Base-by-base conservation (phyloP, 2,329 filamentous ascomycete species). In the Penicillium sp. region DNA sequence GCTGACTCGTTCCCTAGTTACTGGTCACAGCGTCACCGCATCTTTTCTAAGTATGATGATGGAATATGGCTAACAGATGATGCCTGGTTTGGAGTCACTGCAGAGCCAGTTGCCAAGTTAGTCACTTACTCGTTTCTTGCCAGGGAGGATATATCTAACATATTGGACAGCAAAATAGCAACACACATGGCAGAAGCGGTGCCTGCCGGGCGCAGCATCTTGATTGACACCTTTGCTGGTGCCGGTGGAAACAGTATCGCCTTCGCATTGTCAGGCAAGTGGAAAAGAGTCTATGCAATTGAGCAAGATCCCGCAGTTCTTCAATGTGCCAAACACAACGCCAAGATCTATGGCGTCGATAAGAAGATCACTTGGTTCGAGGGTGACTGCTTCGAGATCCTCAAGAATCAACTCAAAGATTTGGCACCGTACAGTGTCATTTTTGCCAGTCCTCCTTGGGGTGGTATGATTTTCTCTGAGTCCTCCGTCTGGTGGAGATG, bases 31-130 rank as follows among this genome's bases (percentile, higher is more conserved):
- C 82, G 93, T 52, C 85, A 93, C 68, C 86, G 84, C 45, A 88
- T 98, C 57, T 98, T 95, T 72, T 85, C 86, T 13, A 80, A 80
- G 60, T 98, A 96, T 66, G 86, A 96, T 66, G 80, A 91, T 50
- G 92, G 90, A 47, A 81, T 98, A 58, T 86, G 84, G 76, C 83
- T 98, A 78, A 98, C 95, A 0, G 85, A 95, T 67, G 86, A 92
- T 72, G 87, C 90, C 46, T 98, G 93, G 93, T 98, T 93, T 68
- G 93, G 91, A 47, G 91, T 97, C 6, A 98, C 95, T 0, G 91
- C 93, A 12, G 92, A 98, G 69, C 87, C 88, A 4, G 82, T 98
- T 25, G 93, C 93, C 52, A 83, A 79, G 88, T 93, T 75, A 62
- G 78, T 73, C 9, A 25, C 29, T 40, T 12, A 28, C 25, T 37